These are phyloP conservation scores for Epichloe hybrida DNA, from an alignment of 2,329 filamentous ascomycete genomes.

Conservation along the genomic window DNA sequence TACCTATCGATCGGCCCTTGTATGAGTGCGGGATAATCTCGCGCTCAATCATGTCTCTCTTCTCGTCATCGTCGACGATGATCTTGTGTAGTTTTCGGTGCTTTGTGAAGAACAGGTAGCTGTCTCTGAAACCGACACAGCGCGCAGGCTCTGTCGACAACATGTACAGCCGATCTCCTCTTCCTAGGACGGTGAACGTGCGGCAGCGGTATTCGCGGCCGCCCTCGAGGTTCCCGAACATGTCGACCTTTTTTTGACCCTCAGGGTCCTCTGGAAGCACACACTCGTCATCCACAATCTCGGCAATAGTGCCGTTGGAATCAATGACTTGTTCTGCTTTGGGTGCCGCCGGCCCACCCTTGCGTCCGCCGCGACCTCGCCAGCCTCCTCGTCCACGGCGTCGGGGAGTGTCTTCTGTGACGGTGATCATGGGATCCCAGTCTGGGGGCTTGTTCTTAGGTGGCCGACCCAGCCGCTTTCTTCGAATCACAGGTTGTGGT, in stretches of 20 bases:
- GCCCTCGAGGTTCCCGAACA: slow-evolving; percentile 66
- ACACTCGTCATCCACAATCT: slow-evolving; percentile 86
- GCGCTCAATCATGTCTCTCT: slow-evolving; percentile 87
- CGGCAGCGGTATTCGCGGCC: slow-evolving; percentile 89
- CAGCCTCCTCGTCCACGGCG: slow-evolving; percentile 58
- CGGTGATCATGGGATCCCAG: slow-evolving; percentile 53
- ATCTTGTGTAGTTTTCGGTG: slow-evolving; percentile 95
- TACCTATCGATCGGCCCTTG: slow-evolving; percentile 93
- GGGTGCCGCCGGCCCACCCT: slow-evolving; percentile 58
- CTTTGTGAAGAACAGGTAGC: slow-evolving; percentile 97
- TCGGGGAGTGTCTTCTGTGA: slow-evolving; percentile 45
- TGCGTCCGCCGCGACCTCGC: slow-evolving; percentile 50
- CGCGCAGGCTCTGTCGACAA: slow-evolving; percentile 93
- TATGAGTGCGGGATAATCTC: slow-evolving; percentile 96
- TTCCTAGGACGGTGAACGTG: slow-evolving; percentile 79
- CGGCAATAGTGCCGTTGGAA: slow-evolving; percentile 83
- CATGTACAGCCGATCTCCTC: slow-evolving; percentile 88
- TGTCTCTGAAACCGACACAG: slow-evolving; percentile 94
- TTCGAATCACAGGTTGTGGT: slow-evolving; percentile 51
- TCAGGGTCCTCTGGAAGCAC: slow-evolving; percentile 74
- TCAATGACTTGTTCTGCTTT: slow-evolving; percentile 77
- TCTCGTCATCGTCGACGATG: slow-evolving; percentile 94
- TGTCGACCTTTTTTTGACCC: slow-evolving; percentile 89
- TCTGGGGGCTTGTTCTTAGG: slow-evolving; percentile 74
- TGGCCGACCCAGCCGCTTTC: slow-evolving; percentile 70